Evolutionary conservation across 768 basidiomycete genomes (phyloP).

Genomic region (Lactarius tabidus): DNA sequence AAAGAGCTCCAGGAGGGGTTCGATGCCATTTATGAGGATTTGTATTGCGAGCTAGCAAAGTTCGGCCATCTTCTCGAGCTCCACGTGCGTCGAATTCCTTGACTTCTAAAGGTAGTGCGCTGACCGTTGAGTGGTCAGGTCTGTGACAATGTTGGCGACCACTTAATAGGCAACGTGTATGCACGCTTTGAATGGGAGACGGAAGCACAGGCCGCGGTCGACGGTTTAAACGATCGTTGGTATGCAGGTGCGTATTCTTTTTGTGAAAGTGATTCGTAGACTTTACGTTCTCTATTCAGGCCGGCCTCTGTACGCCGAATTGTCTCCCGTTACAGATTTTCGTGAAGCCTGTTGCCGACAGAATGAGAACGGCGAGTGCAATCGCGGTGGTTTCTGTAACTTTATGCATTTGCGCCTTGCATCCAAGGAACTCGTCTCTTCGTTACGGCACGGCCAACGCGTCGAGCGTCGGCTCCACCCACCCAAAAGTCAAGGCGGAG

Average conservation of each 20-base stretch:
- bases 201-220: slow-evolving; percentile 90
- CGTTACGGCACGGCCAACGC: slow-evolving; percentile 77
- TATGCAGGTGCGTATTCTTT: slow-evolving; percentile 75
- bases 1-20: slow-evolving; percentile 89
- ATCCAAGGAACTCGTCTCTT: slow-evolving; percentile 75
- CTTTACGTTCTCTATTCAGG: slow-evolving; percentile 42
- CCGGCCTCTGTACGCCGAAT: slow-evolving; percentile 92
- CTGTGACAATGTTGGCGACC: slow-evolving; percentile 99
- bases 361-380: slow-evolving; percentile 98
- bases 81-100: slow-evolving; percentile 56
- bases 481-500: slow-evolving; percentile 54
- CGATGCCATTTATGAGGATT: slow-evolving; percentile 91
- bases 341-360: slow-evolving; percentile 98
- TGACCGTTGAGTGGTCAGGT: slow-evolving; percentile 44
- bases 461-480: slow-evolving; percentile 78
- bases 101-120: background rate
- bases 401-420: slow-evolving; percentile 96
- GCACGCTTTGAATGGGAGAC: slow-evolving; percentile 99
- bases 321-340: slow-evolving; percentile 98
- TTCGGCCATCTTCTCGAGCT: slow-evolving; percentile 95
- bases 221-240: slow-evolving; percentile 93
- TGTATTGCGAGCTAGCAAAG: slow-evolving; percentile 92
- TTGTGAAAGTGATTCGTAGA: slow-evolving; percentile 1
- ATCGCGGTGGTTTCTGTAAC: slow-evolving; percentile 97
- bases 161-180: slow-evolving; percentile 96